These are phyloP conservation scores for Petasospora rhodanensis DNA, from an alignment of 1,139 yeast species.

Conservation along the genomic window DNA sequence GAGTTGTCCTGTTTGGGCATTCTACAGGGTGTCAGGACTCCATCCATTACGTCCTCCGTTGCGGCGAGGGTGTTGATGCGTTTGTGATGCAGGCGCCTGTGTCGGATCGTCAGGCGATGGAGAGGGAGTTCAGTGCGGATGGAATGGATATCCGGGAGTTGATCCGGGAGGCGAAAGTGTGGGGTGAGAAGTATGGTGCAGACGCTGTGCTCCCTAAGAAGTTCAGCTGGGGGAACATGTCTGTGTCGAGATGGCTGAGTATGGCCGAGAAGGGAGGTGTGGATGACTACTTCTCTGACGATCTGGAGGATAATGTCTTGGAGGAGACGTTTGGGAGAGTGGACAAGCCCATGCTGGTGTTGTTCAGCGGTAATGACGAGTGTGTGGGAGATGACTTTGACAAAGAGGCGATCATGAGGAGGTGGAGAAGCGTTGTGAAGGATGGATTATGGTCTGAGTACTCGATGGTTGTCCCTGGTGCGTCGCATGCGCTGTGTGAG, in stretches of 20 bases:
- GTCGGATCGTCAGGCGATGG: slow-evolving; percentile 58
- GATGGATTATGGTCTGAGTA: slow-evolving; percentile 46
- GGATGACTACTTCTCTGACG: slow-evolving; percentile 76
- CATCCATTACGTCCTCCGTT: slow-evolving; percentile 49
- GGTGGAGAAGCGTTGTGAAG: slow-evolving; percentile 44
- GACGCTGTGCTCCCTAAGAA: slow-evolving; percentile 48
- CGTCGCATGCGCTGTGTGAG: no score
- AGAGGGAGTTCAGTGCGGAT: slow-evolving; percentile 9
- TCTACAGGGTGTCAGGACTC: slow-evolving; percentile 84
- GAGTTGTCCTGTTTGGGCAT: slow-evolving; percentile 71
- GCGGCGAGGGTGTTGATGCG: no score
- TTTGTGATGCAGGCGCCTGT: slow-evolving; percentile 72
- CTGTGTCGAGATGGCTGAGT: slow-evolving; percentile 68
- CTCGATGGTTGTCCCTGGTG: slow-evolving; percentile 56
- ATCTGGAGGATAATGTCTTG: slow-evolving; percentile 42
- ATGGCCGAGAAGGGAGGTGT: slow-evolving; percentile 59
- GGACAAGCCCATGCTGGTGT: slow-evolving; percentile 43
- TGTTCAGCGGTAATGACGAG: slow-evolving; percentile 62
- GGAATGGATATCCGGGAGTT: slow-evolving; percentile 25
- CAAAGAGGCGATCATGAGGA: slow-evolving; percentile 40
- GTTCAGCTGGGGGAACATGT: slow-evolving; percentile 47
- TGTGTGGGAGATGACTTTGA: slow-evolving; percentile 54
- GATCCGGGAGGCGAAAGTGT: slow-evolving; percentile 35
- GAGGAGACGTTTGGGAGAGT: slow-evolving; percentile 53
- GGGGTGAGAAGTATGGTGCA: slow-evolving; percentile 42